A percentile compares a stretch with the other conserved stretches of the same genome.
phyloP scores from a whole-genome alignment of 805 yeast species.

The Komagataella mondaviorum region DNA sequence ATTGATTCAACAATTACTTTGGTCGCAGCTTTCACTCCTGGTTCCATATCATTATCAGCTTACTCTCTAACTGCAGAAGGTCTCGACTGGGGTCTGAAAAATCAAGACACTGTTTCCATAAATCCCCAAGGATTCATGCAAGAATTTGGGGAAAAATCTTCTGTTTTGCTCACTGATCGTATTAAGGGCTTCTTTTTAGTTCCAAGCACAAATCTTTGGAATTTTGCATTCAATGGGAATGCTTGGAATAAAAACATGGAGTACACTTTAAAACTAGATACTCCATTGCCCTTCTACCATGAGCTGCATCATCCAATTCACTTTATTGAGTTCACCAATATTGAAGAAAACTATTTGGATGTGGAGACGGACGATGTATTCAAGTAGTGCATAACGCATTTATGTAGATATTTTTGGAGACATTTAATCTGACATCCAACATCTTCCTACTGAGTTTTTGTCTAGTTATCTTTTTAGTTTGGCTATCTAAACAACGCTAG shows the following conservation, averaged over 20 bases:
- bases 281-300: conserved; percentile 74
- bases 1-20: conserved; percentile 33
- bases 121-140: conserved; percentile 58
- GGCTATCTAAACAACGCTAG: neutral
- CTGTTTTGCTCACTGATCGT: conserved; percentile 60
- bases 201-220: conserved; percentile 82
- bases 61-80: conserved; percentile 53
- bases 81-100: conserved; percentile 60
- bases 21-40: conserved; percentile 65
- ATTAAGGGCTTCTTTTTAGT: conserved; percentile 75
- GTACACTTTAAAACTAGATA: conserved; percentile 56
- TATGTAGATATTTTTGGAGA: neutral
- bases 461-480: neutral
- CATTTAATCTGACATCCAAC: neutral
- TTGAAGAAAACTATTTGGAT: conserved; percentile 41
- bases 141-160: conserved; percentile 45
- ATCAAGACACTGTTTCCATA: conserved; percentile 38
- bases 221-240: conserved; percentile 79
- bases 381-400: conserved; percentile 18
- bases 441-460: neutral
- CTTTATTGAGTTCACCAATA: conserved; percentile 58
- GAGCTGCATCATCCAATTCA: conserved; percentile 84
- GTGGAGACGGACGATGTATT: conserved; percentile 59
- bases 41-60: conserved; percentile 69
- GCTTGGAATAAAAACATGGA: conserved; percentile 55